Base-by-base conservation (phyloP, 2,329 filamentous ascomycete species). In the Fusarium sp. region DNA sequence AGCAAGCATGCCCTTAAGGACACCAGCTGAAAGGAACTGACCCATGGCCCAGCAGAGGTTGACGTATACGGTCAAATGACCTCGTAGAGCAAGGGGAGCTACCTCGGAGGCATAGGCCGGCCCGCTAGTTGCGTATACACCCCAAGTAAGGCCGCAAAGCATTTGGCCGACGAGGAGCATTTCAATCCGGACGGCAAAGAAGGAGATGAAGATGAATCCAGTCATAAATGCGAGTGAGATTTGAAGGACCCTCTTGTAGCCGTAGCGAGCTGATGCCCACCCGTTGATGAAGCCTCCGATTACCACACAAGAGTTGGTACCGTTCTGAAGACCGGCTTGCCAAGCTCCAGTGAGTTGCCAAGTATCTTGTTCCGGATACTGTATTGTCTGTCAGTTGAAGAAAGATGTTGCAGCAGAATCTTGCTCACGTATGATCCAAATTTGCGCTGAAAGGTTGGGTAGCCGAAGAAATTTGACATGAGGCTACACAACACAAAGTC, bases 191-290 rank as follows among this genome's bases (percentile, higher is more conserved):
- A 80, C 76, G 1, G 81, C 80, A 37, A 82, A 82, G 72, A 82
- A 82, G 0, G 78, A 77, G 10, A 82, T 76, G 14, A 82, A 81
- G 25, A 82, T 77, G 23, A 82, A 76, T 7, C 70, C 77, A 0
- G 74, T 68, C 1, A 84, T 76, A 76, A 76, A 65, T 5, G 80
- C 71, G 57, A 87, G 71, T 3, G 86, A 88, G 18, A 73, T 83
- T 39, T 89, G 87, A 72, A 92, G 85, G 5, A 88, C 90, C 75
- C 86, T 87, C 14, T 88, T 63, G 34, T 77, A 78, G 5, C 77
- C 77, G 2, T 68, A 77, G 0, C 68, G 60, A 3, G 71, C 72
- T 1, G 74, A 76, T 3, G 72, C 73, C 73, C 70, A 75, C 0
- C 76, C 77, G 20, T 78, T 78, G 23, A 75, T 72, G 52, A 74